phyloP scores from a whole-genome alignment of 805 yeast genomes.

The Zygoascus biomembranicola region DNA sequence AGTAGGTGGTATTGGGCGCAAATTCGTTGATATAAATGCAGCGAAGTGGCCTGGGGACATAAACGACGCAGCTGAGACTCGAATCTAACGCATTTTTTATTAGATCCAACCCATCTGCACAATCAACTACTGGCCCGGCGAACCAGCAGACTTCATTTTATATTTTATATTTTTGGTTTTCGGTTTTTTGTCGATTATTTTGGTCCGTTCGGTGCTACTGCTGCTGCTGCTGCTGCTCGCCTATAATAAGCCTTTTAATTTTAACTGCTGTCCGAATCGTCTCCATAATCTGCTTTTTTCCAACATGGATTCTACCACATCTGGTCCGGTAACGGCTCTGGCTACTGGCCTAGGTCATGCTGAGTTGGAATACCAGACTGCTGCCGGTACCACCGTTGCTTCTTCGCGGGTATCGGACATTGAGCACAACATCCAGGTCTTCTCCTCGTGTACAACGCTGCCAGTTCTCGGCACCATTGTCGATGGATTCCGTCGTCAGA shows the following conservation, averaged over 20 bases:
- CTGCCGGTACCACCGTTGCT: background rate
- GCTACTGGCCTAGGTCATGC: background rate
- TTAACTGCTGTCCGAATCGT: too few relatives aligned
- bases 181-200: too few relatives aligned
- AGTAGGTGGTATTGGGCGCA: background rate
- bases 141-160: too few relatives aligned
- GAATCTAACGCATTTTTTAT: too few relatives aligned
- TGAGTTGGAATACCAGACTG: background rate
- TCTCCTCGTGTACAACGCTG: background rate
- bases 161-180: too few relatives aligned
- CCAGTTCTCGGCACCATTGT: constrained; percentile 10
- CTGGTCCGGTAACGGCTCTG: background rate
- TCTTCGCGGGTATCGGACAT: background rate
- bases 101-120: too few relatives aligned
- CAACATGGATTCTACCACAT: background rate
- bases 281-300: background rate
- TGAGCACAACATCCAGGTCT: constrained; percentile 1
- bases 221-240: too few relatives aligned
- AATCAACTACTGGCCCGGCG: too few relatives aligned
- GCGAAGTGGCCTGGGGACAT: background rate
- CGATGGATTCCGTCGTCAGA: constrained; percentile 8
- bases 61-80: too few relatives aligned
- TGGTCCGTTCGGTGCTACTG: too few relatives aligned
- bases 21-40: background rate
- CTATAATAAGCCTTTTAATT: too few relatives aligned